Base-by-base conservation (phyloP, 164 flowering plant species). In the Aristolochia contorta region DNA sequence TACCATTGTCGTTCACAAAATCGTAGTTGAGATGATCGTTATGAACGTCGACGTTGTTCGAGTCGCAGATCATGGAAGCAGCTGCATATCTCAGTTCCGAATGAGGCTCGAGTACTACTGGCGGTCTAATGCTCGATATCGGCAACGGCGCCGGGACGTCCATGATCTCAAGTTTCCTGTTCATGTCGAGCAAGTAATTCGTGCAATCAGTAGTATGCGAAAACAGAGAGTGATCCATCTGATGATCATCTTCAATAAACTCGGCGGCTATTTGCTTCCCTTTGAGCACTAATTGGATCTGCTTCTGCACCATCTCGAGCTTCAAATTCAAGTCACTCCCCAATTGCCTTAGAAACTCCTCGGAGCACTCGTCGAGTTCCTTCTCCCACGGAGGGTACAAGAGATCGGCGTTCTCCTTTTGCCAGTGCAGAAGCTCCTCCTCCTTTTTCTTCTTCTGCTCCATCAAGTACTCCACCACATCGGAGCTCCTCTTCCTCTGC, bases 321-420 rank as follows among this genome's bases (percentile, higher is more conserved):
- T 60, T 71, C 0, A 19, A 16, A 7, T 71, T 72, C 18, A 77
- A 6, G 0, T 12, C 3, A 6, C 12, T 21, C 2, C 15, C 21
- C n/a, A 73, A 20, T 9, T 43, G 14, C 3, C 20, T 27, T 16
- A 79, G 48, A 25, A 71, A 55, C 0, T 63, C 62, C 0, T 32
- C 48, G 0, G 65, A 33, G 0, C 70, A 65, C 0, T 20, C 10
- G 1, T 73, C 45, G 50, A 72, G 10, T 1, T 49, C 56, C 9
- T 57, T 49, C 24, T 69, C 75, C 75, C 70, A 68, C 0, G 45
- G 21, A 0, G 74, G 70, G 56, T 47, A 64, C 70, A 59, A 53
- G 6, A 62, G 47, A 14, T 33, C 43, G 25, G 22, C 25, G 30
- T 62, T 63, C 6, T 53, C 50, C 25, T 24, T 48, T 10, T 65